Percentiles rank a stretch among this genome's conserved stretches.
These are phyloP conservation scores for Lactarius akahatsu DNA, from an alignment of 768 basidiomycete species.

Conservation along the genomic window DNA sequence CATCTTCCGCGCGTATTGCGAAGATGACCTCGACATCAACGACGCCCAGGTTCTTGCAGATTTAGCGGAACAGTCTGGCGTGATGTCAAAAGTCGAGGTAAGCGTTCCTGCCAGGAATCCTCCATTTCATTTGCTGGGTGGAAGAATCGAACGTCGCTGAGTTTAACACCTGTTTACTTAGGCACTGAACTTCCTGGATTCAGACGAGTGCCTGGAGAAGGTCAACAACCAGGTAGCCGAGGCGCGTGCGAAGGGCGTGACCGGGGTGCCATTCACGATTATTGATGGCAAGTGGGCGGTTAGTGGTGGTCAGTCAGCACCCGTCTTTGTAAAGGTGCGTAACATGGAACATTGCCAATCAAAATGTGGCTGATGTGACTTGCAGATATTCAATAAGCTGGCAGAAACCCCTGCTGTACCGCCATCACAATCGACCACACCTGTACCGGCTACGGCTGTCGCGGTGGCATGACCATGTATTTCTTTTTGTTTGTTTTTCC, in stretches of 20 bases:
- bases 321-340: constrained; percentile 66
- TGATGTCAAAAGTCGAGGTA: constrained; percentile 64
- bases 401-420: constrained; percentile 14
- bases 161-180: constrained; percentile 32
- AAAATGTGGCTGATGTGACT: background rate
- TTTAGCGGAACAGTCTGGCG: constrained; percentile 51
- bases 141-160: constrained; percentile 16
- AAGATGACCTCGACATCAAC: constrained; percentile 61
- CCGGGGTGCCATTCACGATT: constrained; percentile 77
- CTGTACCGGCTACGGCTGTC: constrained; percentile 19
- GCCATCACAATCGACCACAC: constrained; percentile 23
- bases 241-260: constrained; percentile 65
- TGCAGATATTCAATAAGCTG: constrained; percentile 29
- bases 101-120: constrained; percentile 29
- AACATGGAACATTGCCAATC: background rate
- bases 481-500: background rate
- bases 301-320: constrained; percentile 69
- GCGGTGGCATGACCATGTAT: constrained; percentile 19
- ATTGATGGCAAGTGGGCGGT: constrained; percentile 79
- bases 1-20: constrained; percentile 66
- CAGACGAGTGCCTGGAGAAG: constrained; percentile 63
- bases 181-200: constrained; percentile 63
- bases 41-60: constrained; percentile 58
- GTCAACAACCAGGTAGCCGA: constrained; percentile 61
- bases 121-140: background rate